A percentile compares a stretch with the other conserved stretches of the same genome.
Evolutionary conservation across 1,284 basidiomycete species (phyloP).

Genomic region (Trichosporon sp.): DNA sequence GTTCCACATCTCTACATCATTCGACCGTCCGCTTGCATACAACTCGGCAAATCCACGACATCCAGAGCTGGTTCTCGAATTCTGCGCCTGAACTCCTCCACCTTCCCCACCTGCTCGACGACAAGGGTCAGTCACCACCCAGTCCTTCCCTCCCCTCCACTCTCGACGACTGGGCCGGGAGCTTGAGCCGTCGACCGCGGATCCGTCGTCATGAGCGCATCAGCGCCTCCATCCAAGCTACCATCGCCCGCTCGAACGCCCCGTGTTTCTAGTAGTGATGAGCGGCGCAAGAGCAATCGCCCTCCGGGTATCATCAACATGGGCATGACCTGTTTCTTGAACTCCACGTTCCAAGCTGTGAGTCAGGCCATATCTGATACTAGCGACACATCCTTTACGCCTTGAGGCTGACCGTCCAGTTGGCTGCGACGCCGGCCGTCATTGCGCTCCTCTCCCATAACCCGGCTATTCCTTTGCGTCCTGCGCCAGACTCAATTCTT

Average conservation of each 20-base stretch:
- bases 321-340: constrained; percentile 92
- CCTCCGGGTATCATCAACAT: constrained; percentile 72
- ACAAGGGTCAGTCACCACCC: background rate
- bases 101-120: background rate
- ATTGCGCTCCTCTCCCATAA: constrained; percentile 42
- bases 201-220: constrained; percentile 27
- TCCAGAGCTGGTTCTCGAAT: background rate
- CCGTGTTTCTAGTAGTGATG: constrained; percentile 19
- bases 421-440: constrained; percentile 46
- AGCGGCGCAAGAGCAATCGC: constrained; percentile 32
- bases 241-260: constrained; percentile 32
- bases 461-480: constrained; percentile 36
- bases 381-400: background rate
- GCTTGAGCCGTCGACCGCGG: background rate
- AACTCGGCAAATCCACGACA: background rate
- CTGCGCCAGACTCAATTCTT: constrained; percentile 33
- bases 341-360: constrained; percentile 75
- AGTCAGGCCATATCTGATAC: constrained; percentile 33
- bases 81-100: background rate
- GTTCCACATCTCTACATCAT: background rate
- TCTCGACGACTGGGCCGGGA: background rate
- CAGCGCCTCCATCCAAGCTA: constrained; percentile 33
- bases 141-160: background rate
- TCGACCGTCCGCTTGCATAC: background rate
- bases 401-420: constrained; percentile 28